A percentile compares a stretch with the other conserved stretches of the same genome.
Conservation (phyloP, 2,329 filamentous ascomycete species). For the Alternaria infectoria region DNA sequence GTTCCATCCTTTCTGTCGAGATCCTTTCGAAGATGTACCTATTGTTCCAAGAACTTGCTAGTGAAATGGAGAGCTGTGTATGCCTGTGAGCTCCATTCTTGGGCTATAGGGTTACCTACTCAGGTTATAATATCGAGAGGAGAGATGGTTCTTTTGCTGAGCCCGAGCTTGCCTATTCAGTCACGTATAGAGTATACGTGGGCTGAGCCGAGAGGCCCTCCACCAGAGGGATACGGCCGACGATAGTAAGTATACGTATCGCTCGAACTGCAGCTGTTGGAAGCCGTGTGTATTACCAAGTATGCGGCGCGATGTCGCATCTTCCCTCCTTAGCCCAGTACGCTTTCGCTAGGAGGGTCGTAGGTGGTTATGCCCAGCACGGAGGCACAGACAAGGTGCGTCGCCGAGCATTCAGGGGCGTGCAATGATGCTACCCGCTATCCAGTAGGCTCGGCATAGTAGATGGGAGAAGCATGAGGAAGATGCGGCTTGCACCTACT, state of each 20-base stretch:
- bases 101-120: not conserved
- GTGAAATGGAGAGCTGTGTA: not conserved
- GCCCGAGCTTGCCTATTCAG: not conserved
- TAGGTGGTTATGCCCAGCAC: not conserved
- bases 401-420: not conserved
- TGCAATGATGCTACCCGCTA: not conserved
- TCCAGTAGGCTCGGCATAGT: not conserved
- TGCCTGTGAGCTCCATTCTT: not conserved
- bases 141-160: not conserved
- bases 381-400: not conserved
- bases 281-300: not conserved
- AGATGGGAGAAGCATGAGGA: not conserved
- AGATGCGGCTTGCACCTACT: constrained; percentile 1
- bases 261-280: not conserved
- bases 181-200: not conserved
- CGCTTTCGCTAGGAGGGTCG: not conserved
- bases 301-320: not conserved
- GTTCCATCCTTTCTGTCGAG: too few relatives aligned
- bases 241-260: not conserved
- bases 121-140: not conserved
- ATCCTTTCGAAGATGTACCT: not conserved
- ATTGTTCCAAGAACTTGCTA: not conserved
- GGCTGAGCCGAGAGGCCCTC: not conserved
- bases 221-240: not conserved
- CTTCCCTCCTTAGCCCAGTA: not conserved